Evolutionary conservation across 129 eudicot species (phyloP).

Genomic region (Ambrosia artemisiifolia): DNA sequence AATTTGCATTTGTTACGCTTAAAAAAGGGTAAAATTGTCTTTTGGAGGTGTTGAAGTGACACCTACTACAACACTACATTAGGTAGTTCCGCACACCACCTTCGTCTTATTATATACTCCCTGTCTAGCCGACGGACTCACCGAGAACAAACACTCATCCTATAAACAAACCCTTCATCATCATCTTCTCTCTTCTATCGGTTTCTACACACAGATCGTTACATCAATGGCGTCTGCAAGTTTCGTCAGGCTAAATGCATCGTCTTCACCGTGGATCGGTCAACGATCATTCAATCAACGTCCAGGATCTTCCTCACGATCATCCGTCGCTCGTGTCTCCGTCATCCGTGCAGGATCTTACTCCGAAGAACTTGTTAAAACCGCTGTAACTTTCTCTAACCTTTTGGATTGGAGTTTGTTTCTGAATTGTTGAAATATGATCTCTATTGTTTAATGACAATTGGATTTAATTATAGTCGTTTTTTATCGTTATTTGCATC

Average conservation of each 20-base stretch:
- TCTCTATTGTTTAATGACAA: background rate
- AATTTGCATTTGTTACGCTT: no score
- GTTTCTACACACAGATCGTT: background rate
- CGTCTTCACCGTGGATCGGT: slow-evolving; percentile 69
- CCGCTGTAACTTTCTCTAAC: slow-evolving; percentile 50
- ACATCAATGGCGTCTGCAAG: slow-evolving; percentile 65
- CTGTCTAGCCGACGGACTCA: slow-evolving; percentile 17
- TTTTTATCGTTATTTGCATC: no score
- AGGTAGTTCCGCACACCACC: slow-evolving; percentile 23
- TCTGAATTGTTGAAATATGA: background rate
- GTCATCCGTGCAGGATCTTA: slow-evolving; percentile 83
- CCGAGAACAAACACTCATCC: slow-evolving; percentile 12
- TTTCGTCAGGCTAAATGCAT: slow-evolving; percentile 57
- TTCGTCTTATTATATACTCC: slow-evolving; percentile 14
- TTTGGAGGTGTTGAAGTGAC: slow-evolving; percentile 11
- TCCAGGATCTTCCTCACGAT: slow-evolving; percentile 44
- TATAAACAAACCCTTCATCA: slow-evolving; percentile 5
- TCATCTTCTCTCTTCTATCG: background rate
- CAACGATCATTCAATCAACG: slow-evolving; percentile 61
- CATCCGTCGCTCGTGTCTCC: slow-evolving; percentile 52
- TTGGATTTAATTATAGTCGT: no score
- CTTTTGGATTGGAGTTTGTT: background rate
- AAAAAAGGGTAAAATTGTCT: slow-evolving; percentile 11
- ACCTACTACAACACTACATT: slow-evolving; percentile 17
- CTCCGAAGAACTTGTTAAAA: slow-evolving; percentile 80